Percentiles rank a stretch among this genome's conserved stretches.
phyloP scores from a whole-genome alignment of 768 basidiomycete species.

The Candolleomyces aberdarensis region DNA sequence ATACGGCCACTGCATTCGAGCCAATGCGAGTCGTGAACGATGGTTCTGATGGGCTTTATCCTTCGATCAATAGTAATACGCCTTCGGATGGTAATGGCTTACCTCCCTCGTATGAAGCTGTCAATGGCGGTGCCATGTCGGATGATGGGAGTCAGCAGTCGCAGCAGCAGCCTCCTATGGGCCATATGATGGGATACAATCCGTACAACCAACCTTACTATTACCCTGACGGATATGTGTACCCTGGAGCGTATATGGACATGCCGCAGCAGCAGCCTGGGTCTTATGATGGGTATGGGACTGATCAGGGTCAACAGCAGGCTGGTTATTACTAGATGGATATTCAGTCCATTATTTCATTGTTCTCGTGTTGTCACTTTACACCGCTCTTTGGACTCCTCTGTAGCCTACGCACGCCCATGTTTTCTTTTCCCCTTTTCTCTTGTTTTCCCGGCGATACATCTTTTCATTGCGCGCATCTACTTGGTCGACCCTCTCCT shows the following conservation, averaged over 20 bases:
- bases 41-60: conserved; percentile 18
- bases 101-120: conserved; percentile 23
- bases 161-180: conserved; percentile 5
- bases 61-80: conserved; percentile 13
- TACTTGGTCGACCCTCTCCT: too few relatives aligned
- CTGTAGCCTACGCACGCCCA: too few relatives aligned
- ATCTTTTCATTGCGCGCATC: too few relatives aligned
- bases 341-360: neutral
- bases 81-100: conserved; percentile 21
- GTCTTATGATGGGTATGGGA: conserved; percentile 66
- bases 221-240: conserved; percentile 67
- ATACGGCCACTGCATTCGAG: conserved; percentile 49
- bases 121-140: conserved; percentile 15
- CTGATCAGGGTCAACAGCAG: conserved; percentile 48
- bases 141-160: conserved; percentile 25
- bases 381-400: neutral
- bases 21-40: conserved; percentile 32
- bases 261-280: conserved; percentile 60
- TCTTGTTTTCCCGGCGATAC: too few relatives aligned
- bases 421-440: too few relatives aligned
- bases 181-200: conserved; percentile 49
- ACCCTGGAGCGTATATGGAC: conserved; percentile 61
- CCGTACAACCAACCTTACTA: conserved; percentile 68
- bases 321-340: conserved; percentile 57
- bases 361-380: neutral